Percentiles rank a stretch among this genome's conserved stretches.
These are phyloP conservation scores for Trichomonascaceae sp. DNA, from an alignment of 1,139 yeast genomes.

Conservation along the genomic window DNA sequence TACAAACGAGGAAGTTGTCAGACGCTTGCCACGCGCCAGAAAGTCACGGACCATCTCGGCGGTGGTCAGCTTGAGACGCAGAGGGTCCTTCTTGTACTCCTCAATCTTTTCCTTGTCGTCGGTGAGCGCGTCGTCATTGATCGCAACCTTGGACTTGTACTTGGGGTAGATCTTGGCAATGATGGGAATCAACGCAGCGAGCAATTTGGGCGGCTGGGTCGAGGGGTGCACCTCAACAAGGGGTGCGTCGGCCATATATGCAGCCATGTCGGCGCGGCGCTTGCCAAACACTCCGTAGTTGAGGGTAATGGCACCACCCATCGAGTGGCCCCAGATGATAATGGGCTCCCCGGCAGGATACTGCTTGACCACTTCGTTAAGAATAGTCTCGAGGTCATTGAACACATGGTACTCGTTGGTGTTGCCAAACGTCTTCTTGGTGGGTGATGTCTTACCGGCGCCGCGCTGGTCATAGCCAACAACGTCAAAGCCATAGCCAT, in stretches of 20 bases:
- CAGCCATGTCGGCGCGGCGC: constrained; percentile 38
- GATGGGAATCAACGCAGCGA: constrained; percentile 35
- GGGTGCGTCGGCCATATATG: constrained; percentile 56
- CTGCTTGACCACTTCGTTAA: constrained; percentile 29
- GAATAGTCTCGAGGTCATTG: constrained; percentile 57
- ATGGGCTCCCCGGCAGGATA: constrained; percentile 25
- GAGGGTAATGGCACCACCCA: constrained; percentile 83
- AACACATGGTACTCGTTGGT: constrained; percentile 54
- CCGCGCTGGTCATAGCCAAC: constrained; percentile 84
- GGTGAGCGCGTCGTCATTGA: constrained; percentile 44
- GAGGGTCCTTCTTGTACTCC: constrained; percentile 16
- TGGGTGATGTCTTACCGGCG: constrained; percentile 59
- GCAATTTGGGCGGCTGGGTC: constrained; percentile 41
- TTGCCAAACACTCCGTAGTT: constrained; percentile 65
- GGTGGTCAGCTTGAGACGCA: constrained; percentile 32
- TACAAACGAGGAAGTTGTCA: constrained; percentile 33
- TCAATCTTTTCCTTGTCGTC: constrained; percentile 29
- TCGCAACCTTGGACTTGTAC: constrained; percentile 41
- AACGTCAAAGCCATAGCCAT: constrained; percentile 54
- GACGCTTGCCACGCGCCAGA: constrained; percentile 45
- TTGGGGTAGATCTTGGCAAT: constrained; percentile 41
- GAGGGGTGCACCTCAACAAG: constrained; percentile 42
- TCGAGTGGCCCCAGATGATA: constrained; percentile 72
- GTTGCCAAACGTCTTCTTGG: constrained; percentile 38
- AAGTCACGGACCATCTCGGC: constrained; percentile 50